Evolutionary conservation across 2,329 filamentous ascomycete genomes (phyloP).

Genomic region (Clonostachys sp.): DNA sequence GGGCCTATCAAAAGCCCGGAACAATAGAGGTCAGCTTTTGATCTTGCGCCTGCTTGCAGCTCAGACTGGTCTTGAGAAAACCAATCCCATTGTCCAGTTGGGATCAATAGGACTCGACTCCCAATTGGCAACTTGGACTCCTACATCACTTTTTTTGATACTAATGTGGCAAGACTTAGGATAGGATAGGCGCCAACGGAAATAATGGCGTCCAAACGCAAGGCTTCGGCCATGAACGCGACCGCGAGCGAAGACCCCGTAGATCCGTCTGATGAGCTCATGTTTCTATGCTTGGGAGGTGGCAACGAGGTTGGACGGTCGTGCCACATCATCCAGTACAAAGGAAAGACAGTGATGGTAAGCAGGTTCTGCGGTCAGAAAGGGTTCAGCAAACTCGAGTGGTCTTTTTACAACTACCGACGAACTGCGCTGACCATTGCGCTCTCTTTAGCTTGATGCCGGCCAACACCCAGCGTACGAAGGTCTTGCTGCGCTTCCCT

Average conservation of each 20-base stretch:
- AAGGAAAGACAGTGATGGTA: slow-evolving; percentile 99
- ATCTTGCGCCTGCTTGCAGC: too few relatives aligned
- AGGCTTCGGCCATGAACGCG: slow-evolving; percentile 70
- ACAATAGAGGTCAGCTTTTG: too few relatives aligned
- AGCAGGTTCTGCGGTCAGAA: slow-evolving; percentile 3
- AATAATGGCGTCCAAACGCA: slow-evolving; percentile 87
- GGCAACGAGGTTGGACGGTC: slow-evolving; percentile 97
- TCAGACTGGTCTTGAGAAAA: too few relatives aligned
- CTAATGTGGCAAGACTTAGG: slow-evolving; percentile 1
- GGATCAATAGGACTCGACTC: not conserved
- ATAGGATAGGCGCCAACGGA: not conserved
- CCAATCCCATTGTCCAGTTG: not conserved
- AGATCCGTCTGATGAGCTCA: slow-evolving; percentile 88
- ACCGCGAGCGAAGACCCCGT: slow-evolving; percentile 73
- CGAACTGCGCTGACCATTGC: slow-evolving; percentile 1
- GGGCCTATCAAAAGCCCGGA: too few relatives aligned
- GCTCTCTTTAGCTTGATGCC: slow-evolving; percentile 71
- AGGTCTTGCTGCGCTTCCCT: slow-evolving; percentile 86
- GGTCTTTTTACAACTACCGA: too few relatives aligned
- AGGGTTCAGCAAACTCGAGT: too few relatives aligned
- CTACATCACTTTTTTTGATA: not conserved
- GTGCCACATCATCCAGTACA: slow-evolving; percentile 98
- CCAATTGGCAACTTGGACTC: too few relatives aligned
- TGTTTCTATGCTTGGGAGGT: slow-evolving; percentile 89
- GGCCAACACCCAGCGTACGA: slow-evolving; percentile 97